Evolutionary conservation across 129 eudicot genomes (phyloP), one percentile per base, ranked within the genome.

Genomic region (Kitagawia praeruptora): DNA sequence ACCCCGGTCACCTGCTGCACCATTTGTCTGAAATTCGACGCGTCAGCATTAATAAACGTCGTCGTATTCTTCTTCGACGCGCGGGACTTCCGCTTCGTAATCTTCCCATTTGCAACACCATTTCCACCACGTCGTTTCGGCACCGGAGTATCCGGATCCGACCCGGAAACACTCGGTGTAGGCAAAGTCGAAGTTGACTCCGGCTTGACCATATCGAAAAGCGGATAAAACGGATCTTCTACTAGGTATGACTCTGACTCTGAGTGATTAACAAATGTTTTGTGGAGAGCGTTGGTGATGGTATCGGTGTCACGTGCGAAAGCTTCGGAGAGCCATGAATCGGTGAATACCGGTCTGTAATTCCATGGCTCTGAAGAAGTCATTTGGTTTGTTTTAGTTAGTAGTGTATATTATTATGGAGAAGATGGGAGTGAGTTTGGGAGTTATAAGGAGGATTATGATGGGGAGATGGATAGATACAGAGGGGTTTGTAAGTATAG

Each of bases 1-100:
- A 82, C 91, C 11, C 98, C 98, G 39, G 98, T 95, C 46, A 95
- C 96, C 76, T 95, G 90, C 89, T 95, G 98, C 72, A 95, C 98
- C 96, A 95, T 90, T 86, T 89, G 97, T 70, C 97, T 70, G 54
- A 95, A 95, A 70, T 92, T 90, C 14, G 91, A 87, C 13, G 96
- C 87, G 76, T 95, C 98, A 13, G 98, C 92, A 18, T 87, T 84
- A 13, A 95, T 95, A 54, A 91, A 95, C 51, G 98, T 95, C 53
- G 98, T 95, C 81, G 89, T 86, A 0, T 87, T 53, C 51, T 89
- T 81, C 76, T 92, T 92, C 64, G 94, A 83, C 0, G 96, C 98
- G 0, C 98, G 88, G 2, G 98, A 85, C 80, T 90, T 92, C 38
- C 98, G 75, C 82, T 94, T 92, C 3, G 79, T 19, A 2, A 86